These are phyloP conservation scores for Cercis canadensis DNA, from an alignment of 306 rosid genomes.

Conservation along the genomic window DNA sequence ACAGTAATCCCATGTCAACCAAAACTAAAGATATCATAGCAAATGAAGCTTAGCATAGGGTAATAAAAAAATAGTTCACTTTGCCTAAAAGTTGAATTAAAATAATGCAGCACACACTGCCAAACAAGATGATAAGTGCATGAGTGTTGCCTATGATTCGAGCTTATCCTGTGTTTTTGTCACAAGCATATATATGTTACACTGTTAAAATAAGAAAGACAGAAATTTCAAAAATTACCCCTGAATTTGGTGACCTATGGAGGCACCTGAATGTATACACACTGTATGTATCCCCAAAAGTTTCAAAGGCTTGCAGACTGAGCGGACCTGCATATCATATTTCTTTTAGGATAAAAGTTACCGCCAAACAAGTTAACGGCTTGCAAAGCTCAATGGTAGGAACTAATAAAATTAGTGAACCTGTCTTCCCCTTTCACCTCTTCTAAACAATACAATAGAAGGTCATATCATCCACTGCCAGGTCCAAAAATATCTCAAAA, in stretches of 20 bases:
- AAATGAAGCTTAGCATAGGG: slow-evolving; percentile 15
- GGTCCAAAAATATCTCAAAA: too few species aligned
- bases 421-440: not conserved
- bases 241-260: slow-evolving; percentile 92
- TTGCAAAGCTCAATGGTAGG: slow-evolving; percentile 3
- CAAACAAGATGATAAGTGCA: too few species aligned
- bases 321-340: slow-evolving; percentile 60
- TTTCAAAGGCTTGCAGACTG: slow-evolving; percentile 88
- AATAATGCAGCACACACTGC: not conserved
- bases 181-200: slow-evolving; percentile 24
- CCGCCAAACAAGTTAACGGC: slow-evolving; percentile 9
- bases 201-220: slow-evolving; percentile 9
- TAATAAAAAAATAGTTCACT: not conserved
- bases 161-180: not conserved
- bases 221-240: slow-evolving; percentile 57
- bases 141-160: not conserved
- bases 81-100: not conserved
- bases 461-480: slow-evolving; percentile 5
- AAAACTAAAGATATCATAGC: not conserved
- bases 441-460: slow-evolving; percentile 26
- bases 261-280: slow-evolving; percentile 84
- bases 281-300: slow-evolving; percentile 91
- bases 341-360: slow-evolving; percentile 30
- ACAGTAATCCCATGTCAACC: not conserved
- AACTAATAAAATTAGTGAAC: slow-evolving; percentile 5